phyloP scores from a whole-genome alignment of 2,329 filamentous ascomycete genomes.

The Talaromyces sp. region DNA sequence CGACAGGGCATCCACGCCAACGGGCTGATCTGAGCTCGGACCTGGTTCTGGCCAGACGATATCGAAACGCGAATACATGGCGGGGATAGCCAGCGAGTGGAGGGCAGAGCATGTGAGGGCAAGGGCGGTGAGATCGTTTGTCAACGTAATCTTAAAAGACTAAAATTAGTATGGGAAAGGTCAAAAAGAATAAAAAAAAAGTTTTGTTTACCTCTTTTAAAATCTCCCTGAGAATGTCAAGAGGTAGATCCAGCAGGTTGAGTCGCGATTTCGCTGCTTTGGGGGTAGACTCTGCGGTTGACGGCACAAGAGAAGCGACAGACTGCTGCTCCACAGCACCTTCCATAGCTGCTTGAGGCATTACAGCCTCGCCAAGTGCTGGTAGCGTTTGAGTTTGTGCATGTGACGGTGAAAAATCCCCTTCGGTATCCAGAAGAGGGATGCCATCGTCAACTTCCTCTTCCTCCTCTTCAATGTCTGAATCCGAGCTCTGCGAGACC shows the following conservation, averaged over 20 bases:
- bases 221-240: constrained; percentile 73
- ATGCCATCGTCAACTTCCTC: not conserved
- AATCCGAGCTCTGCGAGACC: not conserved
- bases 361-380: not conserved
- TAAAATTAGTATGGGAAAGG: not conserved
- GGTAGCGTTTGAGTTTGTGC: not conserved
- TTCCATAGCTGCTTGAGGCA: not conserved
- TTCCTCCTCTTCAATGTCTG: not conserved
- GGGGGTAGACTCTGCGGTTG: not conserved
- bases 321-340: not conserved
- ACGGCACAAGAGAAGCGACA: not conserved
- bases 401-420: not conserved
- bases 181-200: not conserved
- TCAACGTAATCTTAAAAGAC: constrained; percentile 62
- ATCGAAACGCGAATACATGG: constrained; percentile 80
- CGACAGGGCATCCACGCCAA: constrained; percentile 74
- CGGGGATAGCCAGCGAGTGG: constrained; percentile 67
- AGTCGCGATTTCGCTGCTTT: constrained; percentile 46
- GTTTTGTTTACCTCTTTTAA: constrained; percentile 60
- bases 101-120: constrained; percentile 73
- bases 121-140: constrained; percentile 73
- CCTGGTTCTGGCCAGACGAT: constrained; percentile 79
- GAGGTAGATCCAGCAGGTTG: constrained; percentile 66
- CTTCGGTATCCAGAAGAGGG: not conserved
- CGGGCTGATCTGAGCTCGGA: constrained; percentile 58